phyloP scores from a whole-genome alignment of 163 green algal genomes.

The Chloromonas sp. region DNA sequence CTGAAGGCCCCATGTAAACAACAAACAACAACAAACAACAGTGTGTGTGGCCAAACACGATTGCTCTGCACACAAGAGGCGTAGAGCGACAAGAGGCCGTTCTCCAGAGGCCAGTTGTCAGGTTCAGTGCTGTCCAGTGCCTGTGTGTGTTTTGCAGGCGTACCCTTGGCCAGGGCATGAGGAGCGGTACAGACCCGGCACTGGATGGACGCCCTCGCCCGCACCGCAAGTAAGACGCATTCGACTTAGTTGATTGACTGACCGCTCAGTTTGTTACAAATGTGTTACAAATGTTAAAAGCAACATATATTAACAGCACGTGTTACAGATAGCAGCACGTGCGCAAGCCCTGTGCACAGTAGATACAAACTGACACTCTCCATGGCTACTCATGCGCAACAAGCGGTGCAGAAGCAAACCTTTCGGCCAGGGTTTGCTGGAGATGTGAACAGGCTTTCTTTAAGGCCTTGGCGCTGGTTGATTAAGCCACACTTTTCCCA shows the following conservation, averaged over 20 bases:
- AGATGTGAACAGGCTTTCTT: not conserved
- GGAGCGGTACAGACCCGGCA: constrained; percentile 13
- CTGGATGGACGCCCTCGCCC: constrained; percentile 28
- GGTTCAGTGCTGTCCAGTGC: not conserved
- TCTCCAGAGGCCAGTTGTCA: not conserved
- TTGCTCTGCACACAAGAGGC: too few species aligned
- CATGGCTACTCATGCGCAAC: not conserved
- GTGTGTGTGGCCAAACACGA: too few species aligned
- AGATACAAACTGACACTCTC: too few species aligned
- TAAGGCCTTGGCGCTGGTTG: not conserved
- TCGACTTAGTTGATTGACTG: not conserved
- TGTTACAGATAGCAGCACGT: not conserved
- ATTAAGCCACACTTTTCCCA: not conserved
- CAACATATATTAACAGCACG: not conserved
- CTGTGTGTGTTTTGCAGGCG: not conserved
- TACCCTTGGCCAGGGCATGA: constrained; percentile 46
- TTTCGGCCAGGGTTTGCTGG: not conserved
- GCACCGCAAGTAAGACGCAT: not conserved
- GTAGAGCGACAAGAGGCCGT: not conserved
- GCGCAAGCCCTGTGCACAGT: too few species aligned
- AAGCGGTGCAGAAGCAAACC: not conserved
- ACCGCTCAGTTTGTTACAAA: too few species aligned
- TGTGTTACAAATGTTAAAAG: not conserved
- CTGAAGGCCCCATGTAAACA: too few species aligned
- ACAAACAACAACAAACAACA: too few species aligned